Evolutionary conservation across 2,329 filamentous ascomycete species (phyloP).

Genomic region (Penicillium sp.): DNA sequence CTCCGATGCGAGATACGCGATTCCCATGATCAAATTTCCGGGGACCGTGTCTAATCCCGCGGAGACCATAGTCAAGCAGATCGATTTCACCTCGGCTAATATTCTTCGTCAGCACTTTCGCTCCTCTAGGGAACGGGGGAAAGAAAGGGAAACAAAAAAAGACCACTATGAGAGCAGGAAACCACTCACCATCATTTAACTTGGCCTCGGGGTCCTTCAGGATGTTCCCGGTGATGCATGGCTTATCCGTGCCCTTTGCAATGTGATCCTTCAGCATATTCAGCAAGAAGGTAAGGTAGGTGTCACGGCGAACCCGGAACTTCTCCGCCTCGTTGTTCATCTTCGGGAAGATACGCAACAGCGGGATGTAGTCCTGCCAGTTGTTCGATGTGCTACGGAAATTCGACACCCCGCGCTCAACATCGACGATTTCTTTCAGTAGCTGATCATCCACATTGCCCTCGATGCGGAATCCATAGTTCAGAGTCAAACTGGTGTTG

Average conservation of each 20-base stretch:
- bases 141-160: too few species aligned
- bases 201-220: constrained; percentile 72
- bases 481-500: constrained; percentile 76
- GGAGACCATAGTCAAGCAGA: constrained; percentile 81
- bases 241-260: constrained; percentile 65
- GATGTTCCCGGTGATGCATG: constrained; percentile 72
- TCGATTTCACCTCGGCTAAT: constrained; percentile 74
- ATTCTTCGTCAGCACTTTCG: constrained; percentile 34
- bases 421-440: constrained; percentile 73
- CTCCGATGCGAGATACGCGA: constrained; percentile 72
- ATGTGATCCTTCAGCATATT: constrained; percentile 65
- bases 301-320: constrained; percentile 70
- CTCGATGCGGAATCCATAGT: constrained; percentile 77
- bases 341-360: constrained; percentile 68
- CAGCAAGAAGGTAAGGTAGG: constrained; percentile 65
- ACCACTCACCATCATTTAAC: constrained; percentile 65
- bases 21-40: constrained; percentile 77
- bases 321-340: constrained; percentile 66
- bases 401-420: constrained; percentile 76
- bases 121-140: too few species aligned
- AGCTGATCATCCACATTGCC: constrained; percentile 70
- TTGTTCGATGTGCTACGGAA: constrained; percentile 81
- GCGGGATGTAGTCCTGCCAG: constrained; percentile 82
- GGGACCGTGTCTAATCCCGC: constrained; percentile 82
- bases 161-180: too few species aligned